Conservation (phyloP, 805 yeast species). For the Candida wancherniae region DNA sequence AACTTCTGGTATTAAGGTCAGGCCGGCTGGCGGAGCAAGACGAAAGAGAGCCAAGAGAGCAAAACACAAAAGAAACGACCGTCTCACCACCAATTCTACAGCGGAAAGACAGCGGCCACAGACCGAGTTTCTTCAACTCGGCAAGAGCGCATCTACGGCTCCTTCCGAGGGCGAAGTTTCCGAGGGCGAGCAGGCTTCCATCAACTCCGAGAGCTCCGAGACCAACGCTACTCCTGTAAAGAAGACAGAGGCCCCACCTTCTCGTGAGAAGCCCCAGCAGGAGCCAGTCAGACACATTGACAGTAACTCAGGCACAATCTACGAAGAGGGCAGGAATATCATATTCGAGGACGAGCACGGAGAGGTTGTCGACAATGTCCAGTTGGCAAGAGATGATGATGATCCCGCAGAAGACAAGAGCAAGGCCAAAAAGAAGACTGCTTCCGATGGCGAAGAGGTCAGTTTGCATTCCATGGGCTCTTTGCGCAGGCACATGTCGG, state of each 20-base stretch:
- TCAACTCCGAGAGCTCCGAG: conserved; percentile 3
- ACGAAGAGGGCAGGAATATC: conserved; percentile 62
- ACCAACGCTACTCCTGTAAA: background rate
- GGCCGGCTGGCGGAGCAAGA: conserved; percentile 73
- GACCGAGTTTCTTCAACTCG: conserved; percentile 38
- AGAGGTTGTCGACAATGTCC: conserved; percentile 62
- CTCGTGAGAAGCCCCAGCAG: background rate
- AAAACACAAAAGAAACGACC: conserved; percentile 27
- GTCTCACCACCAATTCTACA: conserved; percentile 10
- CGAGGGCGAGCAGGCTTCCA: conserved; percentile 1
- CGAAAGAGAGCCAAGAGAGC: conserved; percentile 40
- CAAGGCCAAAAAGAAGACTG: background rate
- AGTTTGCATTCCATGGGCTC: conserved; percentile 41
- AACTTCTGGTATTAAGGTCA: conserved; percentile 59
- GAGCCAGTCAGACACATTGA: conserved; percentile 3
- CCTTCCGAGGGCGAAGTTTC: conserved; percentile 4
- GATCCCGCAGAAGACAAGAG: background rate
- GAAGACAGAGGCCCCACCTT: background rate
- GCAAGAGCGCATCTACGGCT: conserved; percentile 21
- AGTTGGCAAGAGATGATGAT: conserved; percentile 12
- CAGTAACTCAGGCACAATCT: conserved; percentile 32
- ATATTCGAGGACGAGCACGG: conserved; percentile 83
- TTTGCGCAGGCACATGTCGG: conserved; percentile 31
- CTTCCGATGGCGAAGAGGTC: conserved; percentile 3
- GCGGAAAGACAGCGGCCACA: conserved; percentile 34